These are phyloP conservation scores for Puccinellia tenuiflora DNA, from an alignment of 176 grass and related monocot genomes.

Conservation along the genomic window DNA sequence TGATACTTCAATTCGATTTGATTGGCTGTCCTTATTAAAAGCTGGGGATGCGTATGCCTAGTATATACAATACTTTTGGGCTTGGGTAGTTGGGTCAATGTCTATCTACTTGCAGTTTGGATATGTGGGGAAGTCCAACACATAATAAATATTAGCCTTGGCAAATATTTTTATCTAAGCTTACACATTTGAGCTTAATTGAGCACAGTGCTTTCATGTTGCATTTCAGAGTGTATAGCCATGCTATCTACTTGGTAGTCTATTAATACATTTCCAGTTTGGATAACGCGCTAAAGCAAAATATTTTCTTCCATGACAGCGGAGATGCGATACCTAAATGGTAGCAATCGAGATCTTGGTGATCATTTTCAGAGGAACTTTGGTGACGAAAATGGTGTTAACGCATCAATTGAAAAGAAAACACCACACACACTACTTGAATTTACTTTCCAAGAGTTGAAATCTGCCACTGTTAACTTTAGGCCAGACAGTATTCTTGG, in stretches of 20 bases:
- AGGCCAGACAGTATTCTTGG: conserved; percentile 98
- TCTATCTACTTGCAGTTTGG: conserved; percentile 2
- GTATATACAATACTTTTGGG: not conserved
- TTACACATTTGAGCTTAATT: not conserved
- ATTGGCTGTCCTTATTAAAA: conserved; percentile 29
- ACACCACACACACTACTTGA: conserved; percentile 58
- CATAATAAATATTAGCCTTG: not conserved
- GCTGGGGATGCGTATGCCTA: not conserved
- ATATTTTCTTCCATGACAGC: conserved; percentile 35
- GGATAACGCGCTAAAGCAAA: conserved; percentile 18
- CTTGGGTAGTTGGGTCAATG: not conserved
- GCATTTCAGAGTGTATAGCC: not conserved
- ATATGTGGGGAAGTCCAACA: not conserved
- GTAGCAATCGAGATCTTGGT: conserved; percentile 63
- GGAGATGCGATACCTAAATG: conserved; percentile 75
- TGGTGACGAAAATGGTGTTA: conserved; percentile 43
- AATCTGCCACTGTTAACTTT: conserved; percentile 91
- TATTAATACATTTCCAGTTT: not conserved
- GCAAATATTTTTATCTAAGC: not conserved
- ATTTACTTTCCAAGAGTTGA: conserved; percentile 96
- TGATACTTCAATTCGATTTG: conserved; percentile 28
- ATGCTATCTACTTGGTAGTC: not conserved
- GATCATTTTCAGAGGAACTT: conserved; percentile 44
- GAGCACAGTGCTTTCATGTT: not conserved
- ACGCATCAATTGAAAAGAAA: conserved; percentile 53